These are phyloP conservation scores for Sporisorium scitamineum DNA, from an alignment of 1,284 basidiomycete genomes.

Conservation along the genomic window DNA sequence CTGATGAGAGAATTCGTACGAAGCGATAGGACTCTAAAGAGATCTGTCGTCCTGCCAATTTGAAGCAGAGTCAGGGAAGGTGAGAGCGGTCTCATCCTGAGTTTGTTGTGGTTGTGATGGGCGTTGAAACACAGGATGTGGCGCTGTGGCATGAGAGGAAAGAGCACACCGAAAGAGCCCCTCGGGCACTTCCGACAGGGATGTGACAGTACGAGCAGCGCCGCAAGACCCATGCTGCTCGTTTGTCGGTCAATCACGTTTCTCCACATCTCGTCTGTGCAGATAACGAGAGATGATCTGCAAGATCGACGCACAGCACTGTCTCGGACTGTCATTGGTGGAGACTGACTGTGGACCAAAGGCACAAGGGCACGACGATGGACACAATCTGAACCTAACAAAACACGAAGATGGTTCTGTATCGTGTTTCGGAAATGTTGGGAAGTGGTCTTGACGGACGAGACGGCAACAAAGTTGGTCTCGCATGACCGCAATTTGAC, in stretches of 20 bases:
- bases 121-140: not conserved
- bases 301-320: not conserved
- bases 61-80: not conserved
- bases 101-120: constrained; percentile 6
- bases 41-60: not conserved
- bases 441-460: constrained; percentile 30
- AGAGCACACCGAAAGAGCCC: not conserved
- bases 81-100: not conserved
- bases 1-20: not conserved
- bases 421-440: constrained; percentile 29
- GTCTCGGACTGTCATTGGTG: not conserved
- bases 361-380: not conserved
- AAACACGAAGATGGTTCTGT: too few relatives aligned
- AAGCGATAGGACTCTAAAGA: not conserved
- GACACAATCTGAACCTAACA: constrained; percentile 14
- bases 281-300: not conserved
- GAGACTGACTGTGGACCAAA: not conserved
- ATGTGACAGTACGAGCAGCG: too few relatives aligned
- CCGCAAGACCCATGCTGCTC: not conserved
- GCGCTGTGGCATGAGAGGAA: not conserved
- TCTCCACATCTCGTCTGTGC: not conserved
- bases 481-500: constrained; percentile 21
- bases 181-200: constrained; percentile 9
- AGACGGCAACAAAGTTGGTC: not conserved
- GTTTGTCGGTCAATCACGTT: not conserved